phyloP scores from a whole-genome alignment of 345 rosid genomes.

The Laguncularia racemosa region DNA sequence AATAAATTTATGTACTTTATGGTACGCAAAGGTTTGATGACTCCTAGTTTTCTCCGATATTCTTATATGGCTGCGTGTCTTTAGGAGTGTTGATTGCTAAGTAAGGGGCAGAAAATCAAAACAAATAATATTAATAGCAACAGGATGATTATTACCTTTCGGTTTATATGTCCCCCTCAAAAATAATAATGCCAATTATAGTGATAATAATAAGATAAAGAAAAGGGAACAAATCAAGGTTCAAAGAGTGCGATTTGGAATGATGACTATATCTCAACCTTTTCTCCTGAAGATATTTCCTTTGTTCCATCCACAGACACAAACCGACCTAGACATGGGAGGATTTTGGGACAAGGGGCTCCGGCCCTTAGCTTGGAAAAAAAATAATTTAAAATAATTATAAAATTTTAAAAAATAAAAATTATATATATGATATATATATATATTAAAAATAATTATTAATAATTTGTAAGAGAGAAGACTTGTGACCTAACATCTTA shows the following conservation, averaged over 20 bases:
- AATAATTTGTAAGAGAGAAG: too few species aligned
- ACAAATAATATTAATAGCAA: conserved; percentile 19
- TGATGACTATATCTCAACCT: conserved; percentile 16
- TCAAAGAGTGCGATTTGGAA: conserved; percentile 27
- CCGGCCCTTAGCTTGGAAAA: too few species aligned
- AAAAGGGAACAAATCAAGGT: conserved; percentile 30
- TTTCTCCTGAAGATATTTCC: too few species aligned
- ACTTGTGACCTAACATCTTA: too few species aligned
- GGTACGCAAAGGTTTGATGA: conserved; percentile 44
- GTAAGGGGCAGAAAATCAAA: conserved; percentile 6
- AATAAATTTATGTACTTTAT: conserved; percentile 19
- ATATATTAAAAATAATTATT: too few species aligned
- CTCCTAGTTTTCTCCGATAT: conserved; percentile 25
- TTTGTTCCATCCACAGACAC: too few species aligned
- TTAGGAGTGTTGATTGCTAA: conserved; percentile 18
- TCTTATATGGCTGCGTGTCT: conserved; percentile 23
- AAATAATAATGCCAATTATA: conserved; percentile 45
- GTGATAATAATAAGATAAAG: conserved; percentile 34
- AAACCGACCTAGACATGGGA: too few species aligned
- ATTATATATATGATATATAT: too few species aligned
- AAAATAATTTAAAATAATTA: too few species aligned
- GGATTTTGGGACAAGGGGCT: too few species aligned
- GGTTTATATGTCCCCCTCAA: conserved; percentile 64
- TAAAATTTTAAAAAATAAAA: too few species aligned
- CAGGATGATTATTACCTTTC: conserved; percentile 43